Base-by-base conservation (phyloP, 306 rosid genomes). In the Glycine tomentella region DNA sequence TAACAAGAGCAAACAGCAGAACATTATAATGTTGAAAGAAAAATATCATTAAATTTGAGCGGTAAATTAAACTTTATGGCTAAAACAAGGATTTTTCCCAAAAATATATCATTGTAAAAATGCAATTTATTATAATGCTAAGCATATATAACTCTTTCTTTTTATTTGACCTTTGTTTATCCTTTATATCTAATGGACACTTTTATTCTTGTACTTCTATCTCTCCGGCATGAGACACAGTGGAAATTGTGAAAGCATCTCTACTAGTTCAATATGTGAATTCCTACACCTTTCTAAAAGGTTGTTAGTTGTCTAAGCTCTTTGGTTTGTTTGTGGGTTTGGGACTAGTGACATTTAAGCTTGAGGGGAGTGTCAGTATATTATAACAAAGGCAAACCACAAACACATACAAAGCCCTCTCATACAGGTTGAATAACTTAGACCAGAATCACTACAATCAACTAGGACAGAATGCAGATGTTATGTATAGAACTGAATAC, bases 1-100 rank as follows among this genome's bases (percentile, higher is more conserved):
- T 59, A 74, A 90, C 74, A 78, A 84, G 73, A 70, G 83, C 68
- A 81, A 83, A 87, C 69, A 82, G 48, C 51, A 78, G 79, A 46
- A 61, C 53, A 42, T 3, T 63, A 69, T 75, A 66, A 72, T 42
- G 80, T 86, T 78, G 20, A 73, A 75, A 65, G 45, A 36, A 65
- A 70, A 48, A 13, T 48, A 67, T 14, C 59, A 50, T 40, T 15
- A 48, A 79, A 38, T 48, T 56, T 17, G 40, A 55, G 12, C 51
- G 9, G 36, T 31, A 51, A 20, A 55, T 40, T 49, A 80, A 53
- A 36, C 10, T 44, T 55, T 57, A 42, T 38, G 53, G 72, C 69
- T 57, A 69, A 51, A 52, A 34, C 59, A 82, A 66, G 46, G 51
- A 62, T 12, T 36, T 46, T 40, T 72, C 38, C 9, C 44, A 15